Evolutionary conservation across 768 basidiomycete species (phyloP), one percentile per base, ranked within the genome.

Genomic region (Calocera viscosa): DNA sequence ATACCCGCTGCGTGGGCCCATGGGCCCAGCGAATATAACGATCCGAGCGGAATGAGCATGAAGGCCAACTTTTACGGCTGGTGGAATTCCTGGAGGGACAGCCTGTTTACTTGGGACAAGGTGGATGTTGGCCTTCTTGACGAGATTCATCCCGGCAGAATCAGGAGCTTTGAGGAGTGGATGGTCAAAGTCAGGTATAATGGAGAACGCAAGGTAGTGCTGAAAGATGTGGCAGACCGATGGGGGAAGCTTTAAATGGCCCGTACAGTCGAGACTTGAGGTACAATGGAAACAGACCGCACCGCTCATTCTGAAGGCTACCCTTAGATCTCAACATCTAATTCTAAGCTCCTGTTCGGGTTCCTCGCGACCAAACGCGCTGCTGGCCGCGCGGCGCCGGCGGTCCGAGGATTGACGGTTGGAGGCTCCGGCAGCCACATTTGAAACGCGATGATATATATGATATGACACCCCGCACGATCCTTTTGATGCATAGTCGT

Each of bases 71-170:
- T 82, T 71, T 72, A 73, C 30, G 77, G 74, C 2, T 81, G 77
- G 72, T 83, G 79, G 79, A 74, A 74, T 14, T 65, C 77, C 64
- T 82, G 75, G 74, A 71, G 79, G 33, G 82, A 83, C 64, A 77
- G 78, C 68, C 70, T 81, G 35, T 71, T 82, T 41, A 75, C 72
- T 69, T 73, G 78, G 69, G 78, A 83, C 67, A 77, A 80, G 76
- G 76, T 77, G 5, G 81, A 80, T 79, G 74, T 82, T 28, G 70
- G 76, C 63, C 53, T 60, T 19, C 30, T 60, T 16, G 30, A 60
- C 30, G 74, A 71, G 14, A 71, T 80, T 17, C 75, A 82, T 71
- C 79, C 80, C 0, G 69, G 70, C 10, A 71, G 72, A 1, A 68
- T 60, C 30, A 60, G 76, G 60, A 76, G 75, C 0, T 69, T 81